Percentiles rank a stretch among this genome's conserved stretches.
These are phyloP conservation scores for Paspalum vaginatum DNA, from an alignment of 176 grass and related monocot genomes.

Conservation along the genomic window DNA sequence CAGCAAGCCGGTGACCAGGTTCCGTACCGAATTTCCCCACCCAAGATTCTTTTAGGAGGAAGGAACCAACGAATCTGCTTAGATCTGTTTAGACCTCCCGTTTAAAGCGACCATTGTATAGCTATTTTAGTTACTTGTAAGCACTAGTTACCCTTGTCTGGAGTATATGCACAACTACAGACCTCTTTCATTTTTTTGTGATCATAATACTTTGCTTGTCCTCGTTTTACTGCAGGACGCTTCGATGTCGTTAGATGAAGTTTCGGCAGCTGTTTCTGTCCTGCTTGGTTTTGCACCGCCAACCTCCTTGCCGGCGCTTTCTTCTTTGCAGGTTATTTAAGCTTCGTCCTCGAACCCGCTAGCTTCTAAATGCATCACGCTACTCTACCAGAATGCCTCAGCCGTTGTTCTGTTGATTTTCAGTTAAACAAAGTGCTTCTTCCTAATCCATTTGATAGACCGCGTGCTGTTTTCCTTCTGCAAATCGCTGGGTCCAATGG, in stretches of 20 bases:
- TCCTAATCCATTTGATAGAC: constrained; percentile 84
- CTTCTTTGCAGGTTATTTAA: constrained; percentile 73
- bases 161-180: too few species aligned
- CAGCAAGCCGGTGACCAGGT: constrained; percentile 42
- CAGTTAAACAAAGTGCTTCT: constrained; percentile 85
- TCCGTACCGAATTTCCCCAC: not conserved
- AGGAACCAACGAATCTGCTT: not conserved
- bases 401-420: constrained; percentile 40
- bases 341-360: not conserved
- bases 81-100: not conserved
- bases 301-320: constrained; percentile 45
- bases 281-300: constrained; percentile 91
- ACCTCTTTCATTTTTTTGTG: not conserved
- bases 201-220: not conserved
- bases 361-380: not conserved
- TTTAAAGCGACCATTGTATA: not conserved
- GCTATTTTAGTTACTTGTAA: not conserved
- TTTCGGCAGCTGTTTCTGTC: constrained; percentile 73
- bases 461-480: constrained; percentile 74
- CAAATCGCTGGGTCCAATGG: constrained; percentile 71
- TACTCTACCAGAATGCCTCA: constrained; percentile 35
- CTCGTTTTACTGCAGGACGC: constrained; percentile 38
- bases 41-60: not conserved
- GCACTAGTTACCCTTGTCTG: too few species aligned
- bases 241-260: constrained; percentile 71